These are phyloP conservation scores for barrel medic (Medicago truncatula) DNA, from an alignment of 306 rosid species.

Conservation along the genomic window MtrunA17r5.0-ANR NC_053045.1:54428001-54428500, in stretches of 20 bases:
- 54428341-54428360: constrained; percentile 98
- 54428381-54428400: constrained; percentile 3
- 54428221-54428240: constrained; percentile 75
- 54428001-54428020: constrained; percentile 94
- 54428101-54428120: constrained; percentile 30
- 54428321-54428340: constrained; percentile 89
- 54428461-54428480: constrained; percentile 20
- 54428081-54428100: constrained; percentile 38
- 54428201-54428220: constrained; percentile 86
- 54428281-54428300: constrained; percentile 76
- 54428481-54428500: constrained; percentile 5
- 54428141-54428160: constrained; percentile 83
- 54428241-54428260: constrained; percentile 79
- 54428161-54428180: constrained; percentile 65
- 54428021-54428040: constrained; percentile 85
- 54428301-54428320: constrained; percentile 74
- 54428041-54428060: constrained; percentile 95
- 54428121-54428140: constrained; percentile 40
- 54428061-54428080: constrained; percentile 79
- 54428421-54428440: constrained; percentile 14
- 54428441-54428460: constrained; percentile 1
- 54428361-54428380: constrained; percentile 34
- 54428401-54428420: constrained; percentile 15
- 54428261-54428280: constrained; percentile 65
- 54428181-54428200: constrained; percentile 80